phyloP scores from a whole-genome alignment of 1,139 yeast genomes.

The Diutina pseudorugosa region DNA sequence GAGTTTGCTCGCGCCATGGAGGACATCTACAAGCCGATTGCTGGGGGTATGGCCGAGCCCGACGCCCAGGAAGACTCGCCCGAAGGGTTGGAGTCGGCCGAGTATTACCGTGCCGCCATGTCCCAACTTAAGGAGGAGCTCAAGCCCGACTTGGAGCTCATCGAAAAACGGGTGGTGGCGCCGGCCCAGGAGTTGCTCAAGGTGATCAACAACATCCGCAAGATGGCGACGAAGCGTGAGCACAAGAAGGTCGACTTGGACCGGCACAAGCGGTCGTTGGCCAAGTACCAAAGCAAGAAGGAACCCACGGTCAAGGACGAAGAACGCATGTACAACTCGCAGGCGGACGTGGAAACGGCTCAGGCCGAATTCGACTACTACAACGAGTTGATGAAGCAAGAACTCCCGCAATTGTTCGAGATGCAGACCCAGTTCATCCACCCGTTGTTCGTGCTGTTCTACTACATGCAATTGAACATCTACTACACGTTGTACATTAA shows the following conservation, averaged over 20 bases:
- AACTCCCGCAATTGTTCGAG: conserved; percentile 74
- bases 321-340: conserved; percentile 77
- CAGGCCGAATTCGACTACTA: conserved; percentile 93
- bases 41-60: conserved; percentile 87
- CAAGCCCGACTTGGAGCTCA: conserved; percentile 87
- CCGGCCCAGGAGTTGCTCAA: conserved; percentile 89
- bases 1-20: conserved; percentile 91
- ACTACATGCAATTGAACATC: conserved; percentile 94
- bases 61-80: conserved; percentile 89
- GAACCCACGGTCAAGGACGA: conserved; percentile 83
- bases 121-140: conserved; percentile 73
- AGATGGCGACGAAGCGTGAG: conserved; percentile 90
- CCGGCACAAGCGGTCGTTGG: conserved; percentile 58
- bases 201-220: conserved; percentile 71
- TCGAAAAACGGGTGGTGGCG: conserved; percentile 75
- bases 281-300: conserved; percentile 68
- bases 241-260: conserved; percentile 94
- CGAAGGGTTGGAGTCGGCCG: conserved; percentile 90
- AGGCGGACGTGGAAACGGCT: conserved; percentile 81
- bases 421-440: conserved; percentile 86
- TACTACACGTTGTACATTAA: conserved; percentile 83
- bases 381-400: conserved; percentile 85
- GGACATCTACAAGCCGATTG: conserved; percentile 90
- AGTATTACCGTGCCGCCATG: conserved; percentile 80
- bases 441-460: conserved; percentile 87